Conservation (phyloP, 495 filamentous ascomycete species). For the Articulospora tetracladia region DNA sequence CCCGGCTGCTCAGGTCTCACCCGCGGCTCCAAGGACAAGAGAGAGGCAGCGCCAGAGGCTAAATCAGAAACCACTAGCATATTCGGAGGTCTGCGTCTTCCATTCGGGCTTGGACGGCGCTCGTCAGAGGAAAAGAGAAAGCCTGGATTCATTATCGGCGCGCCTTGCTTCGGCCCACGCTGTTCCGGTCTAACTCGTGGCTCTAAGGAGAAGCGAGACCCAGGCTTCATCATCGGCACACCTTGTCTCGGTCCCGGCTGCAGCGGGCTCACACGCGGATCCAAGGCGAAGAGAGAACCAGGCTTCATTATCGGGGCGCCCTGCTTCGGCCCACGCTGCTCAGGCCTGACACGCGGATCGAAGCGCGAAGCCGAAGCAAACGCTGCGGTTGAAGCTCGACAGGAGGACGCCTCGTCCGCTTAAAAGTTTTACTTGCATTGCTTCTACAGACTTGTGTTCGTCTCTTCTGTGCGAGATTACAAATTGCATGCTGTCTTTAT, state of each 20-base stretch:
- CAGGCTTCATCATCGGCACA: not conserved
- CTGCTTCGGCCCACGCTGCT: not conserved
- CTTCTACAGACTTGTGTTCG: not conserved
- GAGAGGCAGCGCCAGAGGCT: not conserved
- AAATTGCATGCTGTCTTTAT: not conserved
- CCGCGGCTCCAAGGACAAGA: not conserved
- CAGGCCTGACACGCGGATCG: not conserved
- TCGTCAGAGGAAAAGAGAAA: not conserved
- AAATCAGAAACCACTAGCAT: not conserved
- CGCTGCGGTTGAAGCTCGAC: too few species aligned
- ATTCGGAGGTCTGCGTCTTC: not conserved
- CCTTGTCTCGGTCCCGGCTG: not conserved
- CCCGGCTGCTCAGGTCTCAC: not conserved
- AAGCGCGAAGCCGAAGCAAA: not conserved
- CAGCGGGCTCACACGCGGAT: not conserved
- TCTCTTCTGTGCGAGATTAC: not conserved
- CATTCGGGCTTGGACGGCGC: not conserved
- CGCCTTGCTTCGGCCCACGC: not conserved
- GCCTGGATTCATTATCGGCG: conserved; percentile 1
- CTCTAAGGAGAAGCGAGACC: not conserved
- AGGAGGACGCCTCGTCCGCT: too few species aligned
- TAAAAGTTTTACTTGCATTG: not conserved
- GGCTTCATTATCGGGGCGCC: not conserved
- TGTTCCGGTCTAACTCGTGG: not conserved
- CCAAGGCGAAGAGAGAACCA: not conserved